phyloP scores from a whole-genome alignment of 2,329 filamentous ascomycete genomes.

The Triangularia setosa region DNA sequence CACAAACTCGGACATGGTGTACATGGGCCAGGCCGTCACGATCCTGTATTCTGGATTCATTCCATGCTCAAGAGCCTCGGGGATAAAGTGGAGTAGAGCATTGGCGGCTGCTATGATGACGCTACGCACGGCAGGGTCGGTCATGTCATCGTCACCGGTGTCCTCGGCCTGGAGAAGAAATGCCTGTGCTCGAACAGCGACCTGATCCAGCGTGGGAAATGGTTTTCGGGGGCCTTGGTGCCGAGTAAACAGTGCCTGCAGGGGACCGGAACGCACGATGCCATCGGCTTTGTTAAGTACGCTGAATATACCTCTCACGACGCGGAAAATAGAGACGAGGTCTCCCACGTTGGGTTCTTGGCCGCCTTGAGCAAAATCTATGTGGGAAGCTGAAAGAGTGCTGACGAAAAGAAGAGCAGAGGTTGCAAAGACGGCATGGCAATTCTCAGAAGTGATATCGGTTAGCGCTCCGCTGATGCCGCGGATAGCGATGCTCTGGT shows the following conservation, averaged over 20 bases:
- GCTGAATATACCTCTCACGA: slow-evolving; percentile 22
- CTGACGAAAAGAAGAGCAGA: slow-evolving; percentile 23
- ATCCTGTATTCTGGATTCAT: slow-evolving; percentile 20
- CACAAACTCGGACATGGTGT: slow-evolving; percentile 17
- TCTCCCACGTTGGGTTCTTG: neutral
- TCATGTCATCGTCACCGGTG: neutral
- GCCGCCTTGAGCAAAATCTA: neutral
- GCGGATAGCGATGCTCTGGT: no score
- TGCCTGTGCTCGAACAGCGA: neutral
- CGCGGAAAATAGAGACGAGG: slow-evolving; percentile 23
- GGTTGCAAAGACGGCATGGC: no score
- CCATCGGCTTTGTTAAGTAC: slow-evolving; percentile 19
- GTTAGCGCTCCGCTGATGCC: no score
- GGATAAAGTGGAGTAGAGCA: slow-evolving; percentile 10
- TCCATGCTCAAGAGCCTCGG: slow-evolving; percentile 4
- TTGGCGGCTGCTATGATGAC: slow-evolving; percentile 16
- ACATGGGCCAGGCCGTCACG: slow-evolving; percentile 23
- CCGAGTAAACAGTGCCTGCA: slow-evolving; percentile 17
- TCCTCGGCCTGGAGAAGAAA: slow-evolving; percentile 10
- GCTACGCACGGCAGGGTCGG: slow-evolving; percentile 1
- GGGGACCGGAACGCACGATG: slow-evolving; percentile 17
- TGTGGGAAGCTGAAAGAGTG: slow-evolving; percentile 16
- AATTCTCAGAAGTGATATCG: no score
- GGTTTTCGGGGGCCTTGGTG: neutral
- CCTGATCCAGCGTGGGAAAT: slow-evolving; percentile 13